Percentiles rank a stretch among this genome's conserved stretches.
These are phyloP conservation scores for Mycena rebaudengoi DNA, from an alignment of 768 basidiomycete species.

Conservation along the genomic window DNA sequence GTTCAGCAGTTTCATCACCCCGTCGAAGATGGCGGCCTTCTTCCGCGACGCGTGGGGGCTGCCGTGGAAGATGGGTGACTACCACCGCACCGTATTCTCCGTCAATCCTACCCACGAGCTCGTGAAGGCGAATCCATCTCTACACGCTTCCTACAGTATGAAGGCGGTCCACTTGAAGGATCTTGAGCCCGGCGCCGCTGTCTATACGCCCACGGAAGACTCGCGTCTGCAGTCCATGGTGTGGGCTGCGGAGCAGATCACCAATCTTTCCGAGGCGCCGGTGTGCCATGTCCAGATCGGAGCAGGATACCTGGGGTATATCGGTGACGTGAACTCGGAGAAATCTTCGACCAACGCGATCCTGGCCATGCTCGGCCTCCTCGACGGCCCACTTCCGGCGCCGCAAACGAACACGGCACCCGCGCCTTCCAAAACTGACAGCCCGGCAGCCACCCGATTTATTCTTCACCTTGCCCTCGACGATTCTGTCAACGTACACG, in stretches of 20 bases:
- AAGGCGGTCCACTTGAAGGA: slow-evolving; percentile 48
- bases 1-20: slow-evolving; percentile 43
- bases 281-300: no score
- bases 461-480: slow-evolving; percentile 24
- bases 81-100: slow-evolving; percentile 48
- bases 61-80: slow-evolving; percentile 30
- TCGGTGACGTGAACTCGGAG: slow-evolving; percentile 55
- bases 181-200: slow-evolving; percentile 36
- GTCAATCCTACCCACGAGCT: slow-evolving; percentile 41
- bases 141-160: slow-evolving; percentile 48
- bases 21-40: slow-evolving; percentile 36
- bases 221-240: slow-evolving; percentile 39
- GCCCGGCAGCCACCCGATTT: no score
- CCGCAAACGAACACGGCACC: no score
- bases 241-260: slow-evolving; percentile 29
- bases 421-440: no score
- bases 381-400: not conserved
- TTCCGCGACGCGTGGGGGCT: slow-evolving; percentile 46
- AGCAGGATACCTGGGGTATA: slow-evolving; percentile 46
- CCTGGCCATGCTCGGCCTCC: slow-evolving; percentile 39
- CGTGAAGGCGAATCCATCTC: slow-evolving; percentile 37
- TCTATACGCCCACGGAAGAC: slow-evolving; percentile 40
- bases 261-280: no score
- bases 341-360: slow-evolving; percentile 41
- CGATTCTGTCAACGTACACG: slow-evolving; percentile 6